These are phyloP conservation scores for Kodamaea ohmeri DNA, from an alignment of 1,139 yeast genomes.

Conservation along the genomic window DNA sequence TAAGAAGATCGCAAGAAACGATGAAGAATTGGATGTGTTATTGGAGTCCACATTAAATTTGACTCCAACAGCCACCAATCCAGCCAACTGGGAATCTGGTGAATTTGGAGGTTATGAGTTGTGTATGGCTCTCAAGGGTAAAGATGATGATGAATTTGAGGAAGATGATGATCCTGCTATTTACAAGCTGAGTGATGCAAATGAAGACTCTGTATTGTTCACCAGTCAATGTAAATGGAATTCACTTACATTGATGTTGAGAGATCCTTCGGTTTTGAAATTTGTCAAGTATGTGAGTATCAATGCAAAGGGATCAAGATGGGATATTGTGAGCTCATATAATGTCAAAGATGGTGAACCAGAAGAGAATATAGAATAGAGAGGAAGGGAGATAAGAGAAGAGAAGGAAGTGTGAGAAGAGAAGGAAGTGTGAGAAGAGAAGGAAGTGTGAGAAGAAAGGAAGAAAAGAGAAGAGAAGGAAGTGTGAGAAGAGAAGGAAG, in stretches of 20 bases:
- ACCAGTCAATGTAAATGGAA: conserved; percentile 88
- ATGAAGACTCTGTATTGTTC: conserved; percentile 75
- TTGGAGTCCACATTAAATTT: conserved; percentile 70
- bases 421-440: too few relatives aligned
- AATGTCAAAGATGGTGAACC: conserved; percentile 44
- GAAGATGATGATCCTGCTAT: conserved; percentile 54
- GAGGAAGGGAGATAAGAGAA: not conserved
- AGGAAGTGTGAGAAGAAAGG: not conserved
- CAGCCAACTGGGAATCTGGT: conserved; percentile 77
- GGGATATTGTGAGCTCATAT: conserved; percentile 89
- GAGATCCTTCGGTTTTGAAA: conserved; percentile 83
- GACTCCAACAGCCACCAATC: conserved; percentile 61
- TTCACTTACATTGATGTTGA: conserved; percentile 66
- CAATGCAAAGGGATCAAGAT: conserved; percentile 85
- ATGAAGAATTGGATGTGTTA: conserved; percentile 47
- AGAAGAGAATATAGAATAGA: conserved; percentile 7
- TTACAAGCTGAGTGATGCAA: conserved; percentile 52
- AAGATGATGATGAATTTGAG: conserved; percentile 43
- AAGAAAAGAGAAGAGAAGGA: not conserved
- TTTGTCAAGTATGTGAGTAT: conserved; percentile 90
- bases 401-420: not conserved
- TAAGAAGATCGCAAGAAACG: conserved; percentile 38
- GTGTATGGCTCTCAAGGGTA: conserved; percentile 69
- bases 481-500: not conserved
- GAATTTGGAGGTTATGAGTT: conserved; percentile 93